Base-by-base conservation (phyloP, 495 filamentous ascomycete genomes). In the Neurospora sp. region DNA sequence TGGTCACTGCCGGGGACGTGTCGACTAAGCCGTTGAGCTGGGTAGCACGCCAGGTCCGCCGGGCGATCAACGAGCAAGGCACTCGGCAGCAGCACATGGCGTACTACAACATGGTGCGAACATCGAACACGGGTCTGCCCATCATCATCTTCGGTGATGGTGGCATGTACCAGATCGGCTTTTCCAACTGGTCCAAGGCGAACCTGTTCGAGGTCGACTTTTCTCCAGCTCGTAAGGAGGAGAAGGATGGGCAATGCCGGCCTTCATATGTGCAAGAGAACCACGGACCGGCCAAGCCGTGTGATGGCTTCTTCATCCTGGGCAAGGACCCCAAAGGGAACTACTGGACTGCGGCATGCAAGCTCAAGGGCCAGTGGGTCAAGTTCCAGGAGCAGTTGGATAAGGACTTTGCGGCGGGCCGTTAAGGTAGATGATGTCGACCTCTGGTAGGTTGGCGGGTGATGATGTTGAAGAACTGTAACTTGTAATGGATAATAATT, bases 301-400 rank as follows among this genome's bases (percentile, higher is more conserved):
- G 73, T 42, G 74, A 81, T 68, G 80, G 79, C 53, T 80, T 82
- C 74, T 76, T 80, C 39, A 80, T 87, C 31, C 70, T 87, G 11
- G 86, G 86, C 1, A 85, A 86, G 76, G 85, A 86, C 73, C 76
- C 74, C 16, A 80, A 81, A 39, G 86, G 83, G 2, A 86, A 86
- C 74, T 88, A 85, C 68, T 86, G 83, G 86, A 71, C 83, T 8
- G 75, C 77, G 2, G 82, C 81, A 8, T 81, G 75, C 70, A 76
- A 83, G 77, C 70, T 76, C 20, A 78, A 72, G 71, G 77, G 80
- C 1, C 73, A 78, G 9, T 84, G 82, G 82, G 73, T 44, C 22
- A 74, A 73, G 48, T 77, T 84, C 18, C 76, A 83, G 75, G 77
- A 80, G 71, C 74, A 75, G 40, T 59, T 82, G 75, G 76, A 78